Conservation (phyloP, 352 stramenopile genomes). For the Globisporangium camurandrum region DNA sequence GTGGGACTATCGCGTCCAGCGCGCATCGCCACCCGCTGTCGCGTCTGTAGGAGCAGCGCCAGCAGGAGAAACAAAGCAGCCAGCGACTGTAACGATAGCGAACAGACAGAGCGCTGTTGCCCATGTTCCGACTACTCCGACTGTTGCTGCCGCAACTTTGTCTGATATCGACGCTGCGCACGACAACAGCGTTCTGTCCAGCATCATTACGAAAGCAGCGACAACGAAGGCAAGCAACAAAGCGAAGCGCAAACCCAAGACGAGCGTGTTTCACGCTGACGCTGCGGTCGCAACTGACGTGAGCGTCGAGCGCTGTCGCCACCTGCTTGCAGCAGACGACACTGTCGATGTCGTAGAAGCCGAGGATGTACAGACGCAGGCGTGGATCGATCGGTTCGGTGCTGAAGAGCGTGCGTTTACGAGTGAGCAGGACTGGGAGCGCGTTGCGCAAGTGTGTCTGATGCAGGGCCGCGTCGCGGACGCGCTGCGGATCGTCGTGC, state of each 20-base stretch:
- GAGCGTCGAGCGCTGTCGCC: conserved; percentile 16
- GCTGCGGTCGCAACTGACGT: conserved; percentile 10
- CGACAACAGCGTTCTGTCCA: not conserved
- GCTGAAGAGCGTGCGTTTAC: conserved; percentile 19
- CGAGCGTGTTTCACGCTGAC: conserved; percentile 21
- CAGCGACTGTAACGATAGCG: not conserved
- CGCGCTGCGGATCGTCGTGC: conserved; percentile 46
- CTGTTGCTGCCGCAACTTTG: not conserved
- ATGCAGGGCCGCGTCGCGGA: conserved; percentile 47
- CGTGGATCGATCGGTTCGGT: not conserved
- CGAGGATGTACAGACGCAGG: too few relatives aligned
- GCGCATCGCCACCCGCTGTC: not conserved
- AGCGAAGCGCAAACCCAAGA: conserved; percentile 13
- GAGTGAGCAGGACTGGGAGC: conserved; percentile 42
- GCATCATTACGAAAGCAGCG: not conserved
- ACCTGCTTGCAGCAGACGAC: not conserved
- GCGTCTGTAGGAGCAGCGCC: too few relatives aligned
- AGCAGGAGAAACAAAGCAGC: too few relatives aligned
- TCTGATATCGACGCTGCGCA: not conserved
- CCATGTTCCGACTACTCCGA: not conserved
- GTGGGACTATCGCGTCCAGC: conserved; percentile 41
- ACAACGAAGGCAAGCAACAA: conserved; percentile 18
- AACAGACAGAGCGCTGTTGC: too few relatives aligned
- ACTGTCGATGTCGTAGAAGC: not conserved
- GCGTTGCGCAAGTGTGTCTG: conserved; percentile 34